Evolutionary conservation across 495 filamentous ascomycete genomes (phyloP), one percentile per base, ranked within the genome.

Genomic region (Tricharina praecox): DNA sequence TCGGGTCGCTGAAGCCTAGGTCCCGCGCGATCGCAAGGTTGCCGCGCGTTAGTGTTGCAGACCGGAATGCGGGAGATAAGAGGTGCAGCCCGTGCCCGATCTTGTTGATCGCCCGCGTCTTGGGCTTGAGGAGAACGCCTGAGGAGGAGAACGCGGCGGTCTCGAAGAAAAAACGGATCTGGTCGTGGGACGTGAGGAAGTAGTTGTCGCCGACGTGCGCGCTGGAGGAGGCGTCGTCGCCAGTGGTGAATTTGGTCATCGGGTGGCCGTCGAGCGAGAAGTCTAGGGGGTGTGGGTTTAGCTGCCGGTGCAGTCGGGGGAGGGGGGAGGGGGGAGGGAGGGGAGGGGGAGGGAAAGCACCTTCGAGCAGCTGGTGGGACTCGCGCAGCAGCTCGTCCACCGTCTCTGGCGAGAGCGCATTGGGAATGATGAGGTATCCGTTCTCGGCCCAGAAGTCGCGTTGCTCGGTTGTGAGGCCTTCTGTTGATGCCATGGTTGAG

Each of bases 151-250:
- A 82, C 47, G 80, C 80, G 63, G 79, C 80, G 71, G 39, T 16
- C 62, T 97, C 90, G 68, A 97, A 93, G 76, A 97, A 97, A 70
- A 88, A 95, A 44, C 82, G 78, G 40, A 97, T 69, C 57, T 96
- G 93, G 70, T 94, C 82, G 45, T 82, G 83, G 1, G 78, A 85
- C 2, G 65, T 68, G 0, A 97, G 74, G 66, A 97, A 97, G 75
- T 97, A 97, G 62, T 81, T 75, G 67, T 97, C 90, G 50, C 90
- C 87, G 19, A 95, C 81, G 65, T 97, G 90, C 40, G 63, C 58
- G 43, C 51, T 39, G 20, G 30, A 42, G 20, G 30, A 42, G 49
- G 76, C 70, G 37, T 75, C 70, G 36, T 65, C 69, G 56, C 85
- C 86, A 1, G 87, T 93, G 13, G 77, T 78, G 74, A 97, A 97